Conservation (phyloP, 495 filamentous ascomycete genomes). For the Penicillium fimorum region DNA sequence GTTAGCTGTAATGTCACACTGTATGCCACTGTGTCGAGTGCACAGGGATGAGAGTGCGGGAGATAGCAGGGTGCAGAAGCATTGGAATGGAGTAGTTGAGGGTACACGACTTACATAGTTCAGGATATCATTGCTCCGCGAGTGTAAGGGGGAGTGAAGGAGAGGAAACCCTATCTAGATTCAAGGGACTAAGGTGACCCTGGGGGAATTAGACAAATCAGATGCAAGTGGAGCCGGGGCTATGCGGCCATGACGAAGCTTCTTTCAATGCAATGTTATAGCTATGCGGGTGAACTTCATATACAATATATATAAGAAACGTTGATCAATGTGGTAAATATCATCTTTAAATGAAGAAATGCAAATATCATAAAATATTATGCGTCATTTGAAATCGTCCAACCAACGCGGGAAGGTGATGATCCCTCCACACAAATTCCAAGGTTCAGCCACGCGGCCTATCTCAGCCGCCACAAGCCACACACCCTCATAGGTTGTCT, state of each 20-base stretch:
- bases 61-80: not conserved
- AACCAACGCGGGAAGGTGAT: not conserved
- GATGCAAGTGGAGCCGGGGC: slow-evolving; percentile 2
- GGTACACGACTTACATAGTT: not conserved
- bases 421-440: not conserved
- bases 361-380: not conserved
- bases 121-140: slow-evolving; percentile 3
- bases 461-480: not conserved
- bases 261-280: not conserved
- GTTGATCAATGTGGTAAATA: not conserved
- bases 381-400: not conserved
- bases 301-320: not conserved
- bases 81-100: not conserved
- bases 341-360: not conserved
- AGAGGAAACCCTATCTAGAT: slow-evolving; percentile 3
- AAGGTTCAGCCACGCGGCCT: slow-evolving; percentile 1
- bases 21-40: not conserved
- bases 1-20: not conserved
- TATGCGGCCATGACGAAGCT: slow-evolving; percentile 4
- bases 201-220: not conserved
- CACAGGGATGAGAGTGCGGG: not conserved
- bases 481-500: no score
- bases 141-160: not conserved
- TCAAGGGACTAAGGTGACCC: not conserved
- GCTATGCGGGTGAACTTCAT: not conserved